A percentile compares a stretch with the other conserved stretches of the same genome.
phyloP scores from a whole-genome alignment of 352 stramenopile species.

The Peronospora destructor region DNA sequence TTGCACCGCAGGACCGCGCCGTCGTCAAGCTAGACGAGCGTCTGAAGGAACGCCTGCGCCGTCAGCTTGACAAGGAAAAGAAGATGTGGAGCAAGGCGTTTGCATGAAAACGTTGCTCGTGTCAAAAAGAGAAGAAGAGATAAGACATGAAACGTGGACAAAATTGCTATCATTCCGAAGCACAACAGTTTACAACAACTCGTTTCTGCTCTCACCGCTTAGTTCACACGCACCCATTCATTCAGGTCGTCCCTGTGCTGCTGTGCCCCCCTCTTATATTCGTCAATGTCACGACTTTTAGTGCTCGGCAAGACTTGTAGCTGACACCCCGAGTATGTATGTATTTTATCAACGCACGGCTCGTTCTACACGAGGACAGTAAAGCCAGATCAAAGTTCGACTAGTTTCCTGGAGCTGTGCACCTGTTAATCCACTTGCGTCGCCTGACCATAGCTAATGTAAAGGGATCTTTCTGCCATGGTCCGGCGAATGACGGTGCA shows the following conservation, averaged over 20 bases:
- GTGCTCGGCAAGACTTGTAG: constrained; percentile 1
- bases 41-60: constrained; percentile 58
- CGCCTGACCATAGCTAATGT: constrained; percentile 71
- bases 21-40: constrained; percentile 69
- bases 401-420: constrained; percentile 28
- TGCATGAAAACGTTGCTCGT: constrained; percentile 29
- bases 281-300: constrained; percentile 1
- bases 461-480: constrained; percentile 71
- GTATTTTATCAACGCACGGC: constrained; percentile 2
- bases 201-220: constrained; percentile 7
- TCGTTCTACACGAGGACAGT: constrained; percentile 1
- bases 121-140: constrained; percentile 8
- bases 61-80: constrained; percentile 84
- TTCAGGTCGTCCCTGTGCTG: constrained; percentile 26
- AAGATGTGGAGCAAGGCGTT: constrained; percentile 88
- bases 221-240: constrained; percentile 19
- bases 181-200: background rate
- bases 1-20: constrained; percentile 71
- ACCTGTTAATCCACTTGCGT: constrained; percentile 81
- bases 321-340: constrained; percentile 2
- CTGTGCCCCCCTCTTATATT: background rate
- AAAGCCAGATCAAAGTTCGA: constrained; percentile 7
- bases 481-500: constrained; percentile 60
- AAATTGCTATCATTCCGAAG: constrained; percentile 23
- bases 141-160: constrained; percentile 23